Evolutionary conservation across 1,284 basidiomycete genomes (phyloP), one percentile per base, ranked within the genome.

Genomic region (Rhodotorula mucilaginosa): DNA sequence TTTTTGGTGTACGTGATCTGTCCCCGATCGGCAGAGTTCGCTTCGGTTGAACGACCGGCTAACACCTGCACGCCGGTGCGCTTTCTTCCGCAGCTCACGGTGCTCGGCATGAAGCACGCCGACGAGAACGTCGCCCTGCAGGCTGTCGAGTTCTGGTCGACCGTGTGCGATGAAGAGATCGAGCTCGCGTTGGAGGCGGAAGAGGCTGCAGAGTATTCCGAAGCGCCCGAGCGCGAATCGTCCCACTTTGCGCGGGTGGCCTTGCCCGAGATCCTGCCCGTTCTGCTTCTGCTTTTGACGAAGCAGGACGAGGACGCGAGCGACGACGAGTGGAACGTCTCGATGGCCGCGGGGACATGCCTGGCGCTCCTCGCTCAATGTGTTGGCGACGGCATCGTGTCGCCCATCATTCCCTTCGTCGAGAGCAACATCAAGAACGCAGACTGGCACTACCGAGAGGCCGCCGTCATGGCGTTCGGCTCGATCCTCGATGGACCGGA

Each of bases 141-240:
- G 82, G 97, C 97, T 26, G 91, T 99, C 74, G 96, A 99, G 80
- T 99, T 99, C 83, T 99, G 97, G 96, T 94, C 94, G 5, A 98
- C 96, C 7, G 96, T 99, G 12, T 98, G 95, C 80, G 96, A 99
- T 81, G 93, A 97, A 81, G 96, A 99, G 82, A 90, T 93, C 60
- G 94, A 97, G 74, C 84, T 98, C 68, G 88, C 89, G n/a, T 87
- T 93, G 75, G 94, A 98, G 80, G 90, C 92, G 1, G 89, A 91
- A 75, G 95, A 98, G 84, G 96, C 96, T 54, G 86, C 87, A 67
- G 91, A 94, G 74, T 97, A 92, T 75, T 92, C 91, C 67, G 96
- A 98, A 80, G 83, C 88, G n/a, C 92, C 93, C 16, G 76, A 76
- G 8, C 87, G 88, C 54, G 90, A 92, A 80, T 94, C 91, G 61